Percentiles rank a stretch among this genome's conserved stretches.
phyloP scores from a whole-genome alignment of 371 early-diverging fungal species.

The Mucor sp. region DNA sequence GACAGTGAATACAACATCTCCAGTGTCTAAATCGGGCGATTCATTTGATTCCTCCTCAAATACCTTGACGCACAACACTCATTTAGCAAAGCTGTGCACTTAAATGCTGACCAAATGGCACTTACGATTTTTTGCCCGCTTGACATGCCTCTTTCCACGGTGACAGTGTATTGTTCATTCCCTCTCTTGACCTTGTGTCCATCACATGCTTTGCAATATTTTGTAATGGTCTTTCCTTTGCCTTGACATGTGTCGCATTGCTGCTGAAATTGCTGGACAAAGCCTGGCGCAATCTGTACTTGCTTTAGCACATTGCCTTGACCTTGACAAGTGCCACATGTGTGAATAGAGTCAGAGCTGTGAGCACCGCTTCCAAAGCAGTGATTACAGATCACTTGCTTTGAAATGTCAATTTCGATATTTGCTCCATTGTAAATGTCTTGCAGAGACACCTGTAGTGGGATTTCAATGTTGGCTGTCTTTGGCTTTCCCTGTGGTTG shows the following conservation, averaged over 20 bases:
- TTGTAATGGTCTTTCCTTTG: slow-evolving; percentile 82
- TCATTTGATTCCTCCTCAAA: slow-evolving; percentile 95
- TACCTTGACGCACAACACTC: slow-evolving; percentile 3
- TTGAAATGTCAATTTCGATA: slow-evolving; percentile 88
- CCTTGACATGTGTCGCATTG: slow-evolving; percentile 91
- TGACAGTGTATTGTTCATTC: slow-evolving; percentile 77
- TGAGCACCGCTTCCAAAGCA: slow-evolving; percentile 95
- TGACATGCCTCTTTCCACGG: slow-evolving; percentile 86
- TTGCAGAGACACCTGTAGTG: slow-evolving; percentile 80
- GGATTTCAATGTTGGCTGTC: slow-evolving; percentile 77
- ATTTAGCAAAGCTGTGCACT: neutral
- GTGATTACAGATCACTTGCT: slow-evolving; percentile 90
- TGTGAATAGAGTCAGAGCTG: slow-evolving; percentile 77
- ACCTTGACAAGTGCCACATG: slow-evolving; percentile 81
- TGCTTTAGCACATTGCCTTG: slow-evolving; percentile 80
- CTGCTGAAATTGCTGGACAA: slow-evolving; percentile 92
- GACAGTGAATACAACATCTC: slow-evolving; percentile 87
- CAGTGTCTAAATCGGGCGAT: slow-evolving; percentile 83
- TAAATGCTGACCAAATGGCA: neutral
- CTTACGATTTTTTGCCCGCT: slow-evolving; percentile 70
- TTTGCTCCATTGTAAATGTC: slow-evolving; percentile 86
- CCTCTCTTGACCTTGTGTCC: slow-evolving; percentile 87
- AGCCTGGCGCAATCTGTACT: slow-evolving; percentile 89
- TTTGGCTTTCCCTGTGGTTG: slow-evolving; percentile 60
- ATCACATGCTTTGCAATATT: slow-evolving; percentile 79